Base-by-base conservation (phyloP, 768 basidiomycete genomes). In the Stropharia rugosoannulata region DNA sequence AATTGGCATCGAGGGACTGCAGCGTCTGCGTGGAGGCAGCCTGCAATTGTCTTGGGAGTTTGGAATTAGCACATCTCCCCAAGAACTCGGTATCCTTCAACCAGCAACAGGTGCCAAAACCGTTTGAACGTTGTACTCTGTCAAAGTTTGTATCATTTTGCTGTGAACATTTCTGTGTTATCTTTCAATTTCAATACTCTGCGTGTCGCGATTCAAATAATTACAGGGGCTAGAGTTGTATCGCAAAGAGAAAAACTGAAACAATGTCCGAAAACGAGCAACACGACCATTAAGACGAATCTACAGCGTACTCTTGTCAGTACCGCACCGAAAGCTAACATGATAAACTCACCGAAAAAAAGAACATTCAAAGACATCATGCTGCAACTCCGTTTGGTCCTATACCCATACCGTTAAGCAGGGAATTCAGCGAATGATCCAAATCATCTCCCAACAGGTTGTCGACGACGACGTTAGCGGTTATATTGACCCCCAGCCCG, bases 381-480 rank as follows among this genome's bases (percentile, higher is more conserved):
- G 29, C 29, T 32, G 29, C 29, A 32, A 32, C 29, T 7, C 56
- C 59, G 45, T 45, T 51, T 4, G 59, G 56, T 18, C 62, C 59
- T 19, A 62, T 58, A 5, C 57, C 57, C 6, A 62, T 16, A 10
- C 25, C 46, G 29, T 62, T 41, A 38, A 60, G 54, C 15, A 55
- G 15, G 8, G 39, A 32, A 35, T 62, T 56, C 16, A 62, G 37
- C 13, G 44, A 36, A 32, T 56, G 40, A 38, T 64, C 58, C 19
- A 58, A 35, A 6, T 25, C 19, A 10, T 51, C 46, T 4, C 50
- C 56, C 13, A 62, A 53, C 27, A 64, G 55, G 11, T 55, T 53
- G 51, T 58, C 59, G n/a, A 59, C 59, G 9, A 60, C 55, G 6
- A 53, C 55, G 49, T 57, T 55, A 10, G 54, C 55, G 11, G 54